Base-by-base conservation (phyloP, 1,139 yeast genomes). In the Nematodospora anomalae region DNA sequence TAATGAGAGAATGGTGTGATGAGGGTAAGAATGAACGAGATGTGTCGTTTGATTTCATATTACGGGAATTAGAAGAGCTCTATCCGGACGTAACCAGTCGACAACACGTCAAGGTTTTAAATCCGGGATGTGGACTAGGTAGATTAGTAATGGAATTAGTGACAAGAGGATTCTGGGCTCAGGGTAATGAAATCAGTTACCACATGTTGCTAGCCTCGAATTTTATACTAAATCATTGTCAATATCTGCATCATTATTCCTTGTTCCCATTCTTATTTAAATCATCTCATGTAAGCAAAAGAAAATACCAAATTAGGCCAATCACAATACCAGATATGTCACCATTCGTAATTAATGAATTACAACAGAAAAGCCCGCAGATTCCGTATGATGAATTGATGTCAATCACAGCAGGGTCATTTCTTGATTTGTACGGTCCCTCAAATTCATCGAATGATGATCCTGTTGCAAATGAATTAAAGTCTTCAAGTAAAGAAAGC, bases 101-200 rank as follows among this genome's bases (percentile, higher is more conserved):
- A 26, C 67, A 60, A 14, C 36, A 62, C 10, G 49, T 75, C 2
- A 67, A 70, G 30, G 68, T 86, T 0, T 63, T 88, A 23, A 80
- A 82, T 1, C 96, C 96, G 0, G 96, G 96, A 1, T 80, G 88
- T 43, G 96, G 96, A 0, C 64, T 86, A 13, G 96, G 94, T 0
- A 58, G 96, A 37, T 57, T 87, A 41, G 84, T 87, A n/a, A 71
- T 76, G 38, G 96, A 88, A 34, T 61, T 86, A 35, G 87, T 86
- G 1, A 58, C 56, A 21, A 51, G 69, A 37, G 95, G 96, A 1
- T 86, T 81, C 55, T 61, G 72, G 58, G 77, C 84, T n/a, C 89
- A 85, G 47, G 96, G 96, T 0, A 88, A 87, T 55, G 96, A 89
- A 53, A 76, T 82, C 50, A 81, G 92, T 15, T 83, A 80, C 51